Evolutionary conservation across 2,329 filamentous ascomycete genomes (phyloP).

Genomic region (Neofusicoccum ribis): DNA sequence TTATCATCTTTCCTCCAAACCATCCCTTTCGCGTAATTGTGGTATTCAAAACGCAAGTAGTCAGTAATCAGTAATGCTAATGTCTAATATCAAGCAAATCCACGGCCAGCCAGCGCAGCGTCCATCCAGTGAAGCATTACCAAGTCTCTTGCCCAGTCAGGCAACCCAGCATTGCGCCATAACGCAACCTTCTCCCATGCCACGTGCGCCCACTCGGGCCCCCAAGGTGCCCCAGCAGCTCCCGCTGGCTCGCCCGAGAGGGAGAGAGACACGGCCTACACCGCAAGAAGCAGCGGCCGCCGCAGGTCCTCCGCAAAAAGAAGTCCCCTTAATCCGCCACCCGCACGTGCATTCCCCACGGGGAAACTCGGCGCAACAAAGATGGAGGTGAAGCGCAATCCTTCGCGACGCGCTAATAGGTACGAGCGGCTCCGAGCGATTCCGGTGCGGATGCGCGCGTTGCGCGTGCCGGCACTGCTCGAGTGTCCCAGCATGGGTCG

Average conservation of each 20-base stretch:
- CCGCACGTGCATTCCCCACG: background rate
- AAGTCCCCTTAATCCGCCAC: background rate
- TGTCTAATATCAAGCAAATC: background rate
- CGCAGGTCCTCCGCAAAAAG: background rate
- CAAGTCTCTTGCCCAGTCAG: background rate
- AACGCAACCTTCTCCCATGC: background rate
- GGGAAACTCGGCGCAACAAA: background rate
- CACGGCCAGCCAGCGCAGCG: background rate
- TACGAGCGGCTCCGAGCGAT: background rate
- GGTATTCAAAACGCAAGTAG: background rate
- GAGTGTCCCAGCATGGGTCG: too few relatives aligned
- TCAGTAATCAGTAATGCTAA: background rate
- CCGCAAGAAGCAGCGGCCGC: background rate
- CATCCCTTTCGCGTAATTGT: background rate
- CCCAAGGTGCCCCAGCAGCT: too few relatives aligned
- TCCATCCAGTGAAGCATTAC: background rate
- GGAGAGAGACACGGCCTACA: background rate
- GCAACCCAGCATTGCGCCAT: background rate
- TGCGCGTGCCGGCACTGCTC: background rate
- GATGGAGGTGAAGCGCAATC: background rate
- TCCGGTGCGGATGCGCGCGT: too few relatives aligned
- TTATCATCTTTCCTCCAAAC: background rate
- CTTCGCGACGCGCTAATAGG: background rate
- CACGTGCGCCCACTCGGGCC: background rate
- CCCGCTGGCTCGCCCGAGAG: too few relatives aligned